Evolutionary conservation across 805 yeast species (phyloP).

Genomic region (Millerozyma acaciae): DNA sequence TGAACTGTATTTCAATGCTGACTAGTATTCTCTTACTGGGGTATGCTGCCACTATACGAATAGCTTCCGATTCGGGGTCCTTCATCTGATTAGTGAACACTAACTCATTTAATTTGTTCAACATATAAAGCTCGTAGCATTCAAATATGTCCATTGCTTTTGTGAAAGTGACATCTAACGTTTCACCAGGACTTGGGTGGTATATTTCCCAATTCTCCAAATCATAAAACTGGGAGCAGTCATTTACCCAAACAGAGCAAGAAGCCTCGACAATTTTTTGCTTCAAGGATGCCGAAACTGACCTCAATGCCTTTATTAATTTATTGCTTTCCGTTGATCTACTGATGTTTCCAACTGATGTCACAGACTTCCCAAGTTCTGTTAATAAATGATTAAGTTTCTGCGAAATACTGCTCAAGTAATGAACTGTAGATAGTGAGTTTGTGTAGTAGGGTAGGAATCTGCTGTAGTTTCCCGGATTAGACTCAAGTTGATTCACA

Average conservation of each 20-base stretch:
- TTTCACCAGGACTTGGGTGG: slow-evolving; percentile 13
- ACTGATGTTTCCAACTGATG: slow-evolving; percentile 29
- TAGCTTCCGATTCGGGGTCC: slow-evolving; percentile 13
- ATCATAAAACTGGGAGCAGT: slow-evolving; percentile 41
- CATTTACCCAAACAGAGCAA: slow-evolving; percentile 44
- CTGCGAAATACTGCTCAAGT: slow-evolving; percentile 25
- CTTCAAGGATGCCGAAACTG: slow-evolving; percentile 27
- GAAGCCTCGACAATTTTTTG: slow-evolving; percentile 39
- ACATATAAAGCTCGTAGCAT: slow-evolving; percentile 32
- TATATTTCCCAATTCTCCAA: slow-evolving; percentile 40
- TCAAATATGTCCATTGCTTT: slow-evolving; percentile 33
- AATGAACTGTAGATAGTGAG: slow-evolving; percentile 37
- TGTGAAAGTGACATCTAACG: slow-evolving; percentile 20
- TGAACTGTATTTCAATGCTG: slow-evolving; percentile 42
- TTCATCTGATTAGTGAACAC: slow-evolving; percentile 17
- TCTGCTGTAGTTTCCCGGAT: slow-evolving; percentile 31
- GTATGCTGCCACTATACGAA: slow-evolving; percentile 31
- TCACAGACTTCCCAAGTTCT: slow-evolving; percentile 27
- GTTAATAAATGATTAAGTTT: slow-evolving; percentile 28
- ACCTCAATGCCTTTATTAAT: slow-evolving; percentile 30
- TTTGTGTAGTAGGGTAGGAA: slow-evolving; percentile 39
- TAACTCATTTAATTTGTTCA: slow-evolving; percentile 26
- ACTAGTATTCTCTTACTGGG: slow-evolving; percentile 40
- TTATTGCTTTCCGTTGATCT: slow-evolving; percentile 35
- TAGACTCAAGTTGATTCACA: slow-evolving; percentile 31